phyloP scores from a whole-genome alignment of 2,329 filamentous ascomycete genomes.

The Ophidiomyces ophidiicola region DNA sequence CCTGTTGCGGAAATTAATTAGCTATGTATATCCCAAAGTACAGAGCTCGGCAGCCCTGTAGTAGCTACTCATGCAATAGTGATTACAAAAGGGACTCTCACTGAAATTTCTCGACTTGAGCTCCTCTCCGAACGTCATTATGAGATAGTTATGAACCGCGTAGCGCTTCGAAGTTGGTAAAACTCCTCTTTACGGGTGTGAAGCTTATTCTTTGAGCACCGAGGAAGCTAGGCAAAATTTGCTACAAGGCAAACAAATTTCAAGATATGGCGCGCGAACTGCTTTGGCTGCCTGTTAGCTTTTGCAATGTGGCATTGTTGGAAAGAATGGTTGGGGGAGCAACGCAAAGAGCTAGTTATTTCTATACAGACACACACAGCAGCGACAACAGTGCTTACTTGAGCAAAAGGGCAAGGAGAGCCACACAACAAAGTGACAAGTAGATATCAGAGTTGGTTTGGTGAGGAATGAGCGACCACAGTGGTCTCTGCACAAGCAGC shows the following conservation, averaged over 20 bases:
- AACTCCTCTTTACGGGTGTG: neutral
- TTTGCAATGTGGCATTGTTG: too few species aligned
- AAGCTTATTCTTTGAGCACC: neutral
- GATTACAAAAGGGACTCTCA: slow-evolving; percentile 29
- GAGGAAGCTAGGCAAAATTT: neutral
- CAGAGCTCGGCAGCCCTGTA: slow-evolving; percentile 8
- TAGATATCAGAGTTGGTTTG: neutral
- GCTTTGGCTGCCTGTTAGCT: too few species aligned
- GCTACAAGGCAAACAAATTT: too few species aligned
- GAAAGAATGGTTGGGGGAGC: too few species aligned
- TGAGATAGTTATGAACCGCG: neutral
- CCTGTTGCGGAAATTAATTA: slow-evolving; percentile 32
- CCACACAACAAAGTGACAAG: neutral
- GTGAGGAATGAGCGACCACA: slow-evolving; percentile 7
- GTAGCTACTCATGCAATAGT: neutral
- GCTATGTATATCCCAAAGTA: slow-evolving; percentile 4
- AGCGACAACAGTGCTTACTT: neutral
- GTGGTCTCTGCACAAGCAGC: neutral
- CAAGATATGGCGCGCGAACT: too few species aligned
- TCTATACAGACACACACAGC: too few species aligned
- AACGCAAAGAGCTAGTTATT: too few species aligned
- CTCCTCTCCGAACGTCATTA: slow-evolving; percentile 47
- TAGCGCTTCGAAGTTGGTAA: neutral
- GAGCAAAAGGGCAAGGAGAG: neutral
- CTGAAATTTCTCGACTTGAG: slow-evolving; percentile 56